phyloP scores from a whole-genome alignment of 2,329 filamentous ascomycete species.

The Ramularia endophylla region DNA sequence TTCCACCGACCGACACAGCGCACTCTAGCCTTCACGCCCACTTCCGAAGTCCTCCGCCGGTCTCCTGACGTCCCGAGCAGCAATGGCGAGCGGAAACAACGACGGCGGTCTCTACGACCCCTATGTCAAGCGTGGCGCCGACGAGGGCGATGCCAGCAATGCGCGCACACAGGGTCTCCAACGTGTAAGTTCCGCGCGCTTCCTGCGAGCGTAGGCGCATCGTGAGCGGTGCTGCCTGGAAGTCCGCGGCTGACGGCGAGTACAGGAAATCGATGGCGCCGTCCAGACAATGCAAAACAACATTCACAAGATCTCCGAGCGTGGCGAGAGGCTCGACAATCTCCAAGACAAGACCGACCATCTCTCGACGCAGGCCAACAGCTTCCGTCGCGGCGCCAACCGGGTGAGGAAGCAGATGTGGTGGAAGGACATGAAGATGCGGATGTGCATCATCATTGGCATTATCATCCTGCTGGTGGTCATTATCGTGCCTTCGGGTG shows the following conservation, averaged over 20 bases:
- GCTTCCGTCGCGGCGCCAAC: slow-evolving; percentile 95
- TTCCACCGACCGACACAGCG: neutral
- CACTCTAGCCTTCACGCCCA: slow-evolving; percentile 2
- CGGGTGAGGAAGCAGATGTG: slow-evolving; percentile 92
- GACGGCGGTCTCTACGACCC: slow-evolving; percentile 21
- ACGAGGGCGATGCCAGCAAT: slow-evolving; percentile 14
- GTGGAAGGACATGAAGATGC: slow-evolving; percentile 99
- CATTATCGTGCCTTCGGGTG: slow-evolving; percentile 92
- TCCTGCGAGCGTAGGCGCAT: neutral
- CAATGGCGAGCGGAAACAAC: slow-evolving; percentile 17
- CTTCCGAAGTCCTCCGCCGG: slow-evolving; percentile 7
- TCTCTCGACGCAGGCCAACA: slow-evolving; percentile 84
- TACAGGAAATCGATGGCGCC: slow-evolving; percentile 93
- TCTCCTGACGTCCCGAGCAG: slow-evolving; percentile 5
- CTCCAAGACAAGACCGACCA: slow-evolving; percentile 93
- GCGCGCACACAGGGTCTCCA: slow-evolving; percentile 21
- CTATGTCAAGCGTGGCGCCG: slow-evolving; percentile 22
- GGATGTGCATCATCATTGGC: slow-evolving; percentile 87
- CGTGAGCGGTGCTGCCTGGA: slow-evolving; percentile 2
- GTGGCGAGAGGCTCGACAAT: slow-evolving; percentile 80
- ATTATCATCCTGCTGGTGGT: slow-evolving; percentile 87
- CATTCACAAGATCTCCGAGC: slow-evolving; percentile 92
- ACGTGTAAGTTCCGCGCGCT: slow-evolving; percentile 11
- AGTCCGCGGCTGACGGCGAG: slow-evolving; percentile 8
- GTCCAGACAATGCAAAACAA: slow-evolving; percentile 95